phyloP scores from a whole-genome alignment of 306 rosid genomes.

The Betula pendula region DNA sequence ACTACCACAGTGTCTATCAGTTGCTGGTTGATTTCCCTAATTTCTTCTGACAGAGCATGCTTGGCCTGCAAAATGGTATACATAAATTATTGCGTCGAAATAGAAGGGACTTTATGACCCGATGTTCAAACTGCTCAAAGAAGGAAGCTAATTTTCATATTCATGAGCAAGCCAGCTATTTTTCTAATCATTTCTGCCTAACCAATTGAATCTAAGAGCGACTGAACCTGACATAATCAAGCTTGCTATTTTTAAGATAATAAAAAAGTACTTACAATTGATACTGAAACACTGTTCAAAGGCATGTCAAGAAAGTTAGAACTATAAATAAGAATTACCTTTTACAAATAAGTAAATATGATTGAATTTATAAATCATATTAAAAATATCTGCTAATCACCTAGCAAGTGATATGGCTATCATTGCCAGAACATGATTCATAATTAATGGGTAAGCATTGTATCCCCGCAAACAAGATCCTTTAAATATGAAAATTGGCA shows the following conservation, averaged over 20 bases:
- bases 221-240: background rate
- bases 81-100: background rate
- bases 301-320: background rate
- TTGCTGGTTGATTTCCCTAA: constrained; percentile 35
- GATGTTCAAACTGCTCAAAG: background rate
- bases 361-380: background rate
- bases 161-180: background rate
- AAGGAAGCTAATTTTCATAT: background rate
- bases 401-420: background rate
- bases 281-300: background rate
- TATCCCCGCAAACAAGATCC: background rate
- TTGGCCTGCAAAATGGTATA: constrained; percentile 35
- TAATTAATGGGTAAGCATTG: background rate
- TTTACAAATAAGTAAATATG: background rate
- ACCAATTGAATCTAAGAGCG: background rate
- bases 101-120: background rate
- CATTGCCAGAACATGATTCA: background rate
- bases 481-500: background rate
- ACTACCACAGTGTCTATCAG: constrained; percentile 38
- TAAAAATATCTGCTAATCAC: background rate
- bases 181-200: background rate
- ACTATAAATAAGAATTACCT: background rate
- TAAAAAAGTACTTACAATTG: background rate
- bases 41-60: constrained; percentile 32
- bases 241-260: background rate